Evolutionary conservation across 352 stramenopile genomes (phyloP), one percentile per base, ranked within the genome.

Genomic region (Pythium angustatum): DNA sequence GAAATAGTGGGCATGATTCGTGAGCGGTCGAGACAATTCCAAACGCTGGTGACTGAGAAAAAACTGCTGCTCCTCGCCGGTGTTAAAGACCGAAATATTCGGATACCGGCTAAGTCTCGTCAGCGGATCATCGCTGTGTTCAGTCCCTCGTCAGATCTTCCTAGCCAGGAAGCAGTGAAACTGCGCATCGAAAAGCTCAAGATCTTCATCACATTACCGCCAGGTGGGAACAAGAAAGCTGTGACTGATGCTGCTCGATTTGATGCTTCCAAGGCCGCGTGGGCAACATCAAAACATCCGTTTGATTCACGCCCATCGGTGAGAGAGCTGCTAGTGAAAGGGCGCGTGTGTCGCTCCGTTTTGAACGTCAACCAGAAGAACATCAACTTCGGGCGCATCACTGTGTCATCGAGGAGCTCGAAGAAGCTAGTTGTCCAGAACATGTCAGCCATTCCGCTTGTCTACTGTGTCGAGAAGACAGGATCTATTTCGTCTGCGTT

Each of bases 291-390:
- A 0, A 92, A 89, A 52, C 87, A 96, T 54, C 84, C 87, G 10
- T 94, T 96, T 58, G 85, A 94, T 67, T 85, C 81, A 33, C 69
- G 83, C 0, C 62, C 81, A 31, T 94, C 85, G 19, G 87, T 96
- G 24, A 78, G 88, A 55, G 88, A 96, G 45, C 64, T 96, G 38
- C 68, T 96, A 8, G 72, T 96, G 6, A 93, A 94, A 62, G 83
- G 85, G 62, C 83, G 84, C 56, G 85, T 96, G 11, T 95, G 83
- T 38, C 85, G 87, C 19, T 95, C 87, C 1, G 83, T 96, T 12
- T 81, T 96, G 78, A 93, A 95, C 44, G 87, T 96, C 50, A 96
- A 96, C 58, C 88, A 96, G 69, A 96, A 96, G 59, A 96, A 96
- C 60, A 96, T 96, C 65, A 96, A 96, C 65, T 96, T 96, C 59